These are phyloP conservation scores for Annulohypoxylon maeteangense DNA, from an alignment of 495 filamentous ascomycete species.

Conservation along the genomic window DNA sequence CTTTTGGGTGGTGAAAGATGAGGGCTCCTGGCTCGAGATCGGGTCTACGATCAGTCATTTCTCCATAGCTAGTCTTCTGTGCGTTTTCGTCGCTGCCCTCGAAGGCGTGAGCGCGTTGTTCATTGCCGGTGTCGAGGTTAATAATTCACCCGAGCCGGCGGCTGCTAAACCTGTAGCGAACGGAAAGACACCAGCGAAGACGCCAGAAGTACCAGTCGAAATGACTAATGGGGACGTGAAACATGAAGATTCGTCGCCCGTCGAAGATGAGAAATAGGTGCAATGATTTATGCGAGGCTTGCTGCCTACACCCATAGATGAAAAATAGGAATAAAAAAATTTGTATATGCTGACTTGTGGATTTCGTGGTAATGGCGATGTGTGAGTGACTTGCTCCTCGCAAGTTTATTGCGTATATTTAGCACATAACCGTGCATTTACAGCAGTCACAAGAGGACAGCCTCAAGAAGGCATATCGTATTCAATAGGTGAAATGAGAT, in stretches of 20 bases:
- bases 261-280: slow-evolving; percentile 26
- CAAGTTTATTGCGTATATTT: not conserved
- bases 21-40: slow-evolving; percentile 97
- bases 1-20: slow-evolving; percentile 96
- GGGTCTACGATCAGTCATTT: slow-evolving; percentile 96
- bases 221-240: slow-evolving; percentile 35
- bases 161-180: slow-evolving; percentile 28
- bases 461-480: no score
- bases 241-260: slow-evolving; percentile 11
- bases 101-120: slow-evolving; percentile 89
- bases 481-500: no score
- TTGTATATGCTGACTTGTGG: slow-evolving; percentile 18
- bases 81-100: slow-evolving; percentile 88
- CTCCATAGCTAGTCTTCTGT: slow-evolving; percentile 86
- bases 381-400: not conserved
- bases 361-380: not conserved
- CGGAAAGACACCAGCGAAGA: slow-evolving; percentile 40
- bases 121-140: slow-evolving; percentile 82
- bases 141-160: slow-evolving; percentile 43
- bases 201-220: slow-evolving; percentile 14
- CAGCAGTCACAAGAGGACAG: no score
- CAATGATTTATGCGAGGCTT: not conserved
- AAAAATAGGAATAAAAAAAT: slow-evolving; percentile 12
- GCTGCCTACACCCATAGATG: not conserved
- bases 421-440: no score